Conservation (phyloP, 495 filamentous ascomycete species). For the Penicillium mononematosum region DNA sequence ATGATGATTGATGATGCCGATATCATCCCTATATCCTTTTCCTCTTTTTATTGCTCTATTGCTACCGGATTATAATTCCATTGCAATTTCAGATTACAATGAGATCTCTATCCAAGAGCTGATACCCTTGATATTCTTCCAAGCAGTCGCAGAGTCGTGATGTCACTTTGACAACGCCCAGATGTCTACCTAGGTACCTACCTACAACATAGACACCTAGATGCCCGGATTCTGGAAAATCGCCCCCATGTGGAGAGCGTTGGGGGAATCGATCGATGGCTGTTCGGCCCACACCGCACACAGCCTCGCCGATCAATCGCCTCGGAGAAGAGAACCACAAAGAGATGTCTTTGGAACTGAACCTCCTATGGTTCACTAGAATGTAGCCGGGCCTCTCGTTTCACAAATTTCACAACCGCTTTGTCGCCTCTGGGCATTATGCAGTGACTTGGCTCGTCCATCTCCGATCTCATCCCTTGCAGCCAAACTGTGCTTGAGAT, state of each 20-base stretch:
- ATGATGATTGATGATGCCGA: not conserved
- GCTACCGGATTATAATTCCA: not conserved
- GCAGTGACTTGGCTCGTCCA: not conserved
- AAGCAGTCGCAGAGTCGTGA: not conserved
- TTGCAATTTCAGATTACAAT: not conserved
- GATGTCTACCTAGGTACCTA: not conserved
- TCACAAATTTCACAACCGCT: too few relatives aligned
- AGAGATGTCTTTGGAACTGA: not conserved
- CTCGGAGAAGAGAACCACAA: conserved; percentile 1
- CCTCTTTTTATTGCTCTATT: not conserved
- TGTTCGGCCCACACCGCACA: conserved; percentile 6
- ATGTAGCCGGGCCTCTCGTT: not conserved
- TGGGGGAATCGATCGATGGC: not conserved
- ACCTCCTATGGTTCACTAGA: not conserved
- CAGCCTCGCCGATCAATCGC: conserved; percentile 1
- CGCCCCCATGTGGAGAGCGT: conserved; percentile 1
- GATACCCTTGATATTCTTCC: not conserved
- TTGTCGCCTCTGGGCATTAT: not conserved
- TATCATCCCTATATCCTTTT: not conserved
- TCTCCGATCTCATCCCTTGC: conserved; percentile 8
- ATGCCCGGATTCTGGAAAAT: not conserved
- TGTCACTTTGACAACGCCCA: not conserved
- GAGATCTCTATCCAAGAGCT: not conserved
- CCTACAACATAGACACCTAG: not conserved
- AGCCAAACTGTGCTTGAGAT: not conserved